A percentile compares a stretch with the other conserved stretches of the same genome.
Conservation (phyloP, 352 stramenopile genomes). For the Pythium rhizo-oryzae region DNA sequence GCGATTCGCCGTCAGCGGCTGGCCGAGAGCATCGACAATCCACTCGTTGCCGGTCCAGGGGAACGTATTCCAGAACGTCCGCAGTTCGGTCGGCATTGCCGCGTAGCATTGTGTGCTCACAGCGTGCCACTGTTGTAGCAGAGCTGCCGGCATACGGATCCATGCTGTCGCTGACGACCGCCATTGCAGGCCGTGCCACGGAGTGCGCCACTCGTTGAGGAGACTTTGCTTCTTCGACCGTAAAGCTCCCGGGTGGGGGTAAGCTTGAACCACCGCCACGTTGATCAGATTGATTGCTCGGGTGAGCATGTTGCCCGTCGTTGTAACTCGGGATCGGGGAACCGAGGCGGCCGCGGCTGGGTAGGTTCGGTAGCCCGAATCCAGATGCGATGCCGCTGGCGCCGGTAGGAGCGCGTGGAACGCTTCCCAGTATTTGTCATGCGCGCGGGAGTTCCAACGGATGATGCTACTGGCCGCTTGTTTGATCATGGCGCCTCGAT, state of each 20-base stretch:
- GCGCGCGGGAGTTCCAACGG: background rate
- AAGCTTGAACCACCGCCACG: too few species aligned
- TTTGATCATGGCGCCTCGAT: background rate
- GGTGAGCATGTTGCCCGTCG: too few species aligned
- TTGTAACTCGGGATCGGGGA: too few species aligned
- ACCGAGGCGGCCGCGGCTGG: too few species aligned
- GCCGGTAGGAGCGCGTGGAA: slow-evolving; percentile 1
- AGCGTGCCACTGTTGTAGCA: background rate
- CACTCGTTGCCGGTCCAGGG: background rate
- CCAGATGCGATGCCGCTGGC: too few species aligned
- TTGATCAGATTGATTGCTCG: too few species aligned
- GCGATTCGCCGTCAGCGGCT: background rate
- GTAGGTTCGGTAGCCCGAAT: too few species aligned
- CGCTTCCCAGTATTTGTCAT: slow-evolving; percentile 12
- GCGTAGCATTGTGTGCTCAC: background rate
- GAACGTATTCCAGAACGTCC: background rate
- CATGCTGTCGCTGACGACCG: background rate
- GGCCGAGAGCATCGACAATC: background rate
- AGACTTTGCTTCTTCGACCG: background rate
- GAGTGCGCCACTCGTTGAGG: background rate
- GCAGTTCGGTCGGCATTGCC: too few species aligned
- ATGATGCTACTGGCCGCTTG: slow-evolving; percentile 5
- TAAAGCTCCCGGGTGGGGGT: background rate
- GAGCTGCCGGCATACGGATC: background rate
- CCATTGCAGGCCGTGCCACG: background rate